Evolutionary conservation across 495 filamentous ascomycete genomes (phyloP), one percentile per base, ranked within the genome.

Genomic region (Cercophora samala): DNA sequence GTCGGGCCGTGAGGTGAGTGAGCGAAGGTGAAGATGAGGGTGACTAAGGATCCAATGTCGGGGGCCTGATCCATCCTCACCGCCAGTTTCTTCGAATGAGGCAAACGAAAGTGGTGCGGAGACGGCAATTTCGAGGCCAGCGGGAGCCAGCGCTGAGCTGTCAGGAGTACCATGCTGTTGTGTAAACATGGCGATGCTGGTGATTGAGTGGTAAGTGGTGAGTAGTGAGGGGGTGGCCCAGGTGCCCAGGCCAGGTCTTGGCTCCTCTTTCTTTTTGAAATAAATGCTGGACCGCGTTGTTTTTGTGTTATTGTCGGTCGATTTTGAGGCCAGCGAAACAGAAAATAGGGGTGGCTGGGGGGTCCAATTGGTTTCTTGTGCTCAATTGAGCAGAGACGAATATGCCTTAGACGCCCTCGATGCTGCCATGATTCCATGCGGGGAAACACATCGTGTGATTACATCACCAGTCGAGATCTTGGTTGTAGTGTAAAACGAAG

Each of bases 51-150:
- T 55, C 53, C 21, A 55, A 55, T 55, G 53, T 32, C 29, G n/a
- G 37, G 37, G 37, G 37, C 37, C 37, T 46, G 37, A 11, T 21
- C 53, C 53, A 56, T 56, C 22, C 62, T 76, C 74, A 76, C 74
- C 74, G 74, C 72, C 72, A 74, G 74, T 75, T 74, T 56, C 29
- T 53, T 23, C 52, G 60, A 51, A 63, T 58, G 63, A 72, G 62
- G 42, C 52, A 65, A 59, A 53, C 67, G 59, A 51, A n/a, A n/a
- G 25, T 26, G 53, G 61, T 60, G 64, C 59, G 21, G 42, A 19
- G 51, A 62, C 29, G 21, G 55, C 24, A n/a, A 56, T 46, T 60
- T 32, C 22, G 22, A 18, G 23, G 26, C 54, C 58, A 61, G 60
- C 58, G 63, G 64, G 54, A 42, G 17, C 22, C 62, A 13, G 66